A percentile compares a stretch with the other conserved stretches of the same genome.
Conservation (phyloP, 352 stramenopile genomes). For the Globisporangium cylindrosporum region DNA sequence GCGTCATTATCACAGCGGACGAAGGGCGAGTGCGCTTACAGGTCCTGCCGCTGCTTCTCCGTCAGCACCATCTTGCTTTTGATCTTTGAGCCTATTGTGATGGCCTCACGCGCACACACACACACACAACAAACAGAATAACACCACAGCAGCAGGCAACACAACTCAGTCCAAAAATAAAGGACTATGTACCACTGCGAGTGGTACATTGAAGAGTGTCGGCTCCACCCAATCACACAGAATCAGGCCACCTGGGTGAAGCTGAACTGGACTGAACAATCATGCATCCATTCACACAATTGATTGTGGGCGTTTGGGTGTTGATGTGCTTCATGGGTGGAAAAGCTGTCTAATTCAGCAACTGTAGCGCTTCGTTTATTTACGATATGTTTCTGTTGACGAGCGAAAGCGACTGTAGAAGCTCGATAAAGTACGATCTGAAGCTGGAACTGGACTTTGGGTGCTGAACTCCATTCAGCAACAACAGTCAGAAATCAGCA, state of each 20-base stretch:
- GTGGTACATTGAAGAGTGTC: neutral
- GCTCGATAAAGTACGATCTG: neutral
- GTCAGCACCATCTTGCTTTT: constrained; percentile 90
- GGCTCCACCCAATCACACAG: neutral
- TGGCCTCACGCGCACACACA: neutral
- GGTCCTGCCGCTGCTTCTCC: constrained; percentile 93
- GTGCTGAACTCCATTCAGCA: neutral
- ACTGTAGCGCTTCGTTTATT: neutral
- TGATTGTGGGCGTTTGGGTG: neutral
- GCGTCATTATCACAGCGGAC: neutral
- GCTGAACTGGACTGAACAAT: too few relatives aligned
- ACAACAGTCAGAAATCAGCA: neutral
- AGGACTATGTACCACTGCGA: constrained; percentile 1
- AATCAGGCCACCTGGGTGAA: neutral
- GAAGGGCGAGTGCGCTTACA: constrained; percentile 55
- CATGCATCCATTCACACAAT: neutral
- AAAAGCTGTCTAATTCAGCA: neutral
- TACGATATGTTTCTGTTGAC: neutral
- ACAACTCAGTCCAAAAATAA: constrained; percentile 6
- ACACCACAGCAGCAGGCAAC: neutral
- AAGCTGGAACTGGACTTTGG: neutral
- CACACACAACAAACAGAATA: too few relatives aligned
- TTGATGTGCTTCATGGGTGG: neutral
- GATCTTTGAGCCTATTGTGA: constrained; percentile 4
- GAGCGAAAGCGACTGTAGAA: neutral